phyloP scores from a whole-genome alignment of 306 rosid genomes.

The Lotus japonicus region DNA sequence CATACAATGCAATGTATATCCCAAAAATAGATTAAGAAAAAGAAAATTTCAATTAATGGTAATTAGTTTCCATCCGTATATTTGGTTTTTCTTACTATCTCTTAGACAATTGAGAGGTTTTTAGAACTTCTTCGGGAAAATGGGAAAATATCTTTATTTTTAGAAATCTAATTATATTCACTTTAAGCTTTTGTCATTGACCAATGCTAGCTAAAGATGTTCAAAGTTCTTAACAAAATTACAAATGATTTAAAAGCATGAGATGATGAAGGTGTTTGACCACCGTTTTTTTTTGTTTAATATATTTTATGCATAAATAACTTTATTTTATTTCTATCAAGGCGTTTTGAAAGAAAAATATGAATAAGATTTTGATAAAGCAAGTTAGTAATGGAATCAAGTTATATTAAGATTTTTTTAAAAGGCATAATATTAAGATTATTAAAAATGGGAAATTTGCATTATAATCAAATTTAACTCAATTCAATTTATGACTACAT shows the following conservation, averaged over 20 bases:
- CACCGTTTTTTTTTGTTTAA: no score
- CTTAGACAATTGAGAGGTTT: constrained; percentile 16
- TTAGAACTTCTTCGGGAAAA: constrained; percentile 5
- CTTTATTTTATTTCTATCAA: no score
- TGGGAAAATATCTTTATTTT: background rate
- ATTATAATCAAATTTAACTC: background rate
- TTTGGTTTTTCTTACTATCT: background rate
- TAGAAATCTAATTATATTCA: background rate
- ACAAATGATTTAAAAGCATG: no score
- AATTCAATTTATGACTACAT: background rate
- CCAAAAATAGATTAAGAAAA: background rate
- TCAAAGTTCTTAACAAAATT: no score
- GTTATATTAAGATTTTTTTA: no score
- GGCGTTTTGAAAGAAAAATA: no score
- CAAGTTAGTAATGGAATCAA: no score
- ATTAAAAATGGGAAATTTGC: background rate
- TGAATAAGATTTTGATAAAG: no score
- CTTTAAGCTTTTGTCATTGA: background rate
- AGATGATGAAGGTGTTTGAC: no score
- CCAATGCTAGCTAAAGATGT: background rate
- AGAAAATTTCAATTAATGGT: background rate
- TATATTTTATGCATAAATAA: no score
- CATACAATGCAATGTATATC: background rate
- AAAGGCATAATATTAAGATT: no score
- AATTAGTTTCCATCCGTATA: background rate